These are phyloP conservation scores for Raffaelea ambrosiae DNA, from an alignment of 2,329 filamentous ascomycete genomes.

Conservation along the genomic window DNA sequence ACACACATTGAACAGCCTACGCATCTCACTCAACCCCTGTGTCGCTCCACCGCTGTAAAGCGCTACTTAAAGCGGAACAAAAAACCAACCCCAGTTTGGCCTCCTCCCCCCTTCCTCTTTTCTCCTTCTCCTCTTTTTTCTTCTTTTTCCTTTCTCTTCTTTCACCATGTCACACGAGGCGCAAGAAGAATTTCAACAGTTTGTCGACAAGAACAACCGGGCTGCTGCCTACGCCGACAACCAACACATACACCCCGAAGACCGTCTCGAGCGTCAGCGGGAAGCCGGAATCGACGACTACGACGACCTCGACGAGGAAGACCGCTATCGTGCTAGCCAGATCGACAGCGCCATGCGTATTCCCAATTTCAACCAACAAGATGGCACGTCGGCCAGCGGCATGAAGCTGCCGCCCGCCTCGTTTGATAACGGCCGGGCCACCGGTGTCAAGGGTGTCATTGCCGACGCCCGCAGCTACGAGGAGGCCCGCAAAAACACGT, in stretches of 20 bases:
- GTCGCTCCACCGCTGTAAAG: not conserved
- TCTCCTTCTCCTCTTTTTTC: constrained; percentile 8
- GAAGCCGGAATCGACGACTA: constrained; percentile 30
- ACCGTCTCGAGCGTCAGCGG: constrained; percentile 34
- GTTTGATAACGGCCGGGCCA: constrained; percentile 62
- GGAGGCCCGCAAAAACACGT: constrained; percentile 50
- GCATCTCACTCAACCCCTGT: not conserved
- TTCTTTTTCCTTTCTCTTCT: constrained; percentile 12
- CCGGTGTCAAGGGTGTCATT: constrained; percentile 80
- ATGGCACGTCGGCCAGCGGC: constrained; percentile 21
- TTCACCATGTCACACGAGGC: constrained; percentile 45
- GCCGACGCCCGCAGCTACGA: constrained; percentile 74
- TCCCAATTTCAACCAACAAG: constrained; percentile 43
- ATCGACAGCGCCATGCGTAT: constrained; percentile 60
- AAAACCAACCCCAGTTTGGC: not conserved
- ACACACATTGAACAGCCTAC: too few species aligned
- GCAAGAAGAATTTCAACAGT: constrained; percentile 58
- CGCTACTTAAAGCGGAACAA: not conserved
- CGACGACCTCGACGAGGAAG: constrained; percentile 46
- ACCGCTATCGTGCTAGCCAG: constrained; percentile 40
- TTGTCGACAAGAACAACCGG: constrained; percentile 49
- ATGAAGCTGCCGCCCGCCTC: constrained; percentile 54
- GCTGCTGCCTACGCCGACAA: constrained; percentile 19
- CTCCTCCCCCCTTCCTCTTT: not conserved
- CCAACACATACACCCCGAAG: constrained; percentile 47